These are phyloP conservation scores for Stenogyne calaminthoides DNA, from an alignment of 305 asterid genomes.

Conservation along the genomic window DNA sequence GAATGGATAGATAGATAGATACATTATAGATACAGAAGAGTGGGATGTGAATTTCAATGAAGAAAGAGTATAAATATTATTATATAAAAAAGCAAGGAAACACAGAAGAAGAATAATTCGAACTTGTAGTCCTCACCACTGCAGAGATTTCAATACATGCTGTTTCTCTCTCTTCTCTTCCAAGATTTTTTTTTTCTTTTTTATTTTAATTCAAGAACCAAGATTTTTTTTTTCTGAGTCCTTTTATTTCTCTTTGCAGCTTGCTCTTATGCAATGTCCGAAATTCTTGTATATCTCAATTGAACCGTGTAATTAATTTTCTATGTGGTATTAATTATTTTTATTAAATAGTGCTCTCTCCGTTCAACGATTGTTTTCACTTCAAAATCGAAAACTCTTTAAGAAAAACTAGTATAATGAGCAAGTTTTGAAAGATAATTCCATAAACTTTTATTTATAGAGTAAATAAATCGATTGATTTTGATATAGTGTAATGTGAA, in stretches of 20 bases:
- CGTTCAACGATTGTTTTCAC: too few species aligned
- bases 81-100: conserved; percentile 32
- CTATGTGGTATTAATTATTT: too few species aligned
- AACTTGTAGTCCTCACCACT: conserved; percentile 69
- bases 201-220: neutral
- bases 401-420: too few species aligned
- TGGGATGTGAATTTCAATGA: conserved; percentile 24
- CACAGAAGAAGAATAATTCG: conserved; percentile 57
- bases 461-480: too few species aligned
- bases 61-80: neutral
- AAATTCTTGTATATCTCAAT: too few species aligned
- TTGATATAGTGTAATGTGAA: too few species aligned
- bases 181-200: conserved; percentile 17
- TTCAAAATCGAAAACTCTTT: too few species aligned
- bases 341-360: too few species aligned
- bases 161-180: conserved; percentile 33
- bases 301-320: too few species aligned
- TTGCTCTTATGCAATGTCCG: conserved; percentile 36
- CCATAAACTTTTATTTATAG: too few species aligned
- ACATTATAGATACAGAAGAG: neutral
- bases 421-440: too few species aligned
- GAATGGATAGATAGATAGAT: too few species aligned
- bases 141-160: conserved; percentile 47
- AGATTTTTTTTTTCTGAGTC: neutral
- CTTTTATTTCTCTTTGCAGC: conserved; percentile 24